Evolutionary conservation across 192 early-diverging fungal species (phyloP).

Genomic region (Kappamyces sp.): DNA sequence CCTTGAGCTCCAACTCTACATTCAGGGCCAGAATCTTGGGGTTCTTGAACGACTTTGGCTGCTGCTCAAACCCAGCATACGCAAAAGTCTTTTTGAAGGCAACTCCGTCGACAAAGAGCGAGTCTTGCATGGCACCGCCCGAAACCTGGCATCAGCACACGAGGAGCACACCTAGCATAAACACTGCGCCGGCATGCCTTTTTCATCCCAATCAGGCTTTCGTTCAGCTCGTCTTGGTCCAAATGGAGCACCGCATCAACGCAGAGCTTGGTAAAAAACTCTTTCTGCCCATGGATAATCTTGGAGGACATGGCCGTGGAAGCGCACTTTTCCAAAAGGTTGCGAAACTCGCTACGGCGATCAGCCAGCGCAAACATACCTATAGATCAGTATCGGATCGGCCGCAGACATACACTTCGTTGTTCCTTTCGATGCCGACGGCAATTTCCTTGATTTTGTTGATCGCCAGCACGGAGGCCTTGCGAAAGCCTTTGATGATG

Average conservation of each 20-base stretch:
- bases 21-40: constrained; percentile 92
- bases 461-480: constrained; percentile 85
- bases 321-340: constrained; percentile 92
- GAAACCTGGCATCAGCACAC: constrained; percentile 43
- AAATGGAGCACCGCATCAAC: constrained; percentile 93
- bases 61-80: constrained; percentile 99
- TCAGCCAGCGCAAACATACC: constrained; percentile 4
- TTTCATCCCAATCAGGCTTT: constrained; percentile 97
- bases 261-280: constrained; percentile 98
- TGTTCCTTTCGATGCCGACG: constrained; percentile 72
- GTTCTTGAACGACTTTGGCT: constrained; percentile 88
- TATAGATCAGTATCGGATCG: neutral
- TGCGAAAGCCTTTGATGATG: constrained; percentile 92
- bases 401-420: constrained; percentile 51
- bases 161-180: too few relatives aligned
- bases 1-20: constrained; percentile 97
- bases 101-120: constrained; percentile 90
- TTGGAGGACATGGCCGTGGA: constrained; percentile 97
- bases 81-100: constrained; percentile 99
- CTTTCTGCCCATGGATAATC: constrained; percentile 91
- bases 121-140: constrained; percentile 98
- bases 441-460: constrained; percentile 92
- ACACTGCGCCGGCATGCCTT: constrained; percentile 32
- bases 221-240: constrained; percentile 94
- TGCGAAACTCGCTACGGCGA: constrained; percentile 69